Evolutionary conservation across 202 grass and related monocot species (phyloP).

Genomic region (Cymbopogon flexuosus): DNA sequence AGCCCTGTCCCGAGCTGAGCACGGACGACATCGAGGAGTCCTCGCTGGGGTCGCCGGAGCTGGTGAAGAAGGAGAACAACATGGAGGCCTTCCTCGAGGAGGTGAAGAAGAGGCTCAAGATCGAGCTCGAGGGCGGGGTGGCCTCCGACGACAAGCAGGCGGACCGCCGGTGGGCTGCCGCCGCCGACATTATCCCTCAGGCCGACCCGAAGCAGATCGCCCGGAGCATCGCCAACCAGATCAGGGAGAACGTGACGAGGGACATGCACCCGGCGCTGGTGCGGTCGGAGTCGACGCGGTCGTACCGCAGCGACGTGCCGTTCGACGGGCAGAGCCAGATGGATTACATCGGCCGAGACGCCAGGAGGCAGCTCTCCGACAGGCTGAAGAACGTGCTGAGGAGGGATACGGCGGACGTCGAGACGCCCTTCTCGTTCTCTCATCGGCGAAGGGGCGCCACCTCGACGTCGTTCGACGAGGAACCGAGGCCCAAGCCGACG

Average conservation of each 20-base stretch:
- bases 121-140: slow-evolving; percentile 61
- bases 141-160: slow-evolving; percentile 24
- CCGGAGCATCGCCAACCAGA: slow-evolving; percentile 60
- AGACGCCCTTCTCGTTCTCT: slow-evolving; percentile 21
- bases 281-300: slow-evolving; percentile 56
- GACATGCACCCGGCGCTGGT: slow-evolving; percentile 47
- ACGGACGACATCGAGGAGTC: slow-evolving; percentile 61
- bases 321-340: slow-evolving; percentile 42
- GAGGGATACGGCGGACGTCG: slow-evolving; percentile 39
- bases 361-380: slow-evolving; percentile 63
- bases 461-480: slow-evolving; percentile 43
- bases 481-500: slow-evolving; percentile 40
- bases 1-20: slow-evolving; percentile 67
- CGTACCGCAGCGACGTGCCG: slow-evolving; percentile 42
- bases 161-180: slow-evolving; percentile 13
- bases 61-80: slow-evolving; percentile 74
- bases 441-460: slow-evolving; percentile 17
- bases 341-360: slow-evolving; percentile 49
- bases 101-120: slow-evolving; percentile 69
- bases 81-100: slow-evolving; percentile 82
- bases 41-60: slow-evolving; percentile 60
- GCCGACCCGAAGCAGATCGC: slow-evolving; percentile 70
- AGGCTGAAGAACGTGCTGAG: slow-evolving; percentile 60
- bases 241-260: slow-evolving; percentile 56
- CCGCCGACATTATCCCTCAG: background rate